Conservation (phyloP, 768 basidiomycete genomes). For the Zangia roseola region DNA sequence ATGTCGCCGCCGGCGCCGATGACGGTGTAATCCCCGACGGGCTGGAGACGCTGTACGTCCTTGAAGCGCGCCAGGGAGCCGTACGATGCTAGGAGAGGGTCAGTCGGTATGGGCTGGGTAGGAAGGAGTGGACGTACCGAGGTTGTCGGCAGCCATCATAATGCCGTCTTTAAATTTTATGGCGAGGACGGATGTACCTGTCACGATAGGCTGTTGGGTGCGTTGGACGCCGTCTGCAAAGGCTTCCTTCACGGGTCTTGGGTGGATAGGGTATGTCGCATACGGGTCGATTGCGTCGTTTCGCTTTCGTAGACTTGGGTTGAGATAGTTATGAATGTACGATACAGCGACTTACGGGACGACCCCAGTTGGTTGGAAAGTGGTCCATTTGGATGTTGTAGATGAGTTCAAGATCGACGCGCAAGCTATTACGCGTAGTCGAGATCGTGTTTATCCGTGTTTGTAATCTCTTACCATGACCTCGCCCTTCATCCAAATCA, state of each 20-base stretch:
- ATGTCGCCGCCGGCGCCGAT: slow-evolving; percentile 95
- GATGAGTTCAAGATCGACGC: slow-evolving; percentile 13
- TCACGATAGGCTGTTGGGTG: slow-evolving; percentile 94
- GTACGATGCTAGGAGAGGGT: slow-evolving; percentile 68
- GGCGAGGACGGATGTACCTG: slow-evolving; percentile 94
- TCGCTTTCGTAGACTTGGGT: slow-evolving; percentile 42
- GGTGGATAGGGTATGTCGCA: slow-evolving; percentile 73
- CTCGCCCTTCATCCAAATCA: slow-evolving; percentile 29
- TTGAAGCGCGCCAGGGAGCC: slow-evolving; percentile 97
- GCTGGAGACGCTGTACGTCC: slow-evolving; percentile 84
- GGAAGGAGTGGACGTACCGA: slow-evolving; percentile 54
- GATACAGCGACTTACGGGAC: slow-evolving; percentile 51
- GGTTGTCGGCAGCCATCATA: slow-evolving; percentile 98
- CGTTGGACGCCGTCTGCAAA: slow-evolving; percentile 69
- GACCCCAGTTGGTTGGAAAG: slow-evolving; percentile 82
- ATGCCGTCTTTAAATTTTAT: slow-evolving; percentile 95
- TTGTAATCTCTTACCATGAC: slow-evolving; percentile 21
- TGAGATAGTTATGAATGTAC: not conserved
- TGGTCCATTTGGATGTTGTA: slow-evolving; percentile 73
- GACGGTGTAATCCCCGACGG: slow-evolving; percentile 80
- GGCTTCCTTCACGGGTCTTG: slow-evolving; percentile 53
- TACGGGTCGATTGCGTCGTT: slow-evolving; percentile 76
- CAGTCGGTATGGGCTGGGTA: not conserved
- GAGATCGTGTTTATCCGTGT: slow-evolving; percentile 17
- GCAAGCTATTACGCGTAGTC: slow-evolving; percentile 25